A percentile compares a stretch with the other conserved stretches of the same genome.
phyloP scores from a whole-genome alignment of 495 filamentous ascomycete species.

The Hyaloscypha hepaticicola region DNA sequence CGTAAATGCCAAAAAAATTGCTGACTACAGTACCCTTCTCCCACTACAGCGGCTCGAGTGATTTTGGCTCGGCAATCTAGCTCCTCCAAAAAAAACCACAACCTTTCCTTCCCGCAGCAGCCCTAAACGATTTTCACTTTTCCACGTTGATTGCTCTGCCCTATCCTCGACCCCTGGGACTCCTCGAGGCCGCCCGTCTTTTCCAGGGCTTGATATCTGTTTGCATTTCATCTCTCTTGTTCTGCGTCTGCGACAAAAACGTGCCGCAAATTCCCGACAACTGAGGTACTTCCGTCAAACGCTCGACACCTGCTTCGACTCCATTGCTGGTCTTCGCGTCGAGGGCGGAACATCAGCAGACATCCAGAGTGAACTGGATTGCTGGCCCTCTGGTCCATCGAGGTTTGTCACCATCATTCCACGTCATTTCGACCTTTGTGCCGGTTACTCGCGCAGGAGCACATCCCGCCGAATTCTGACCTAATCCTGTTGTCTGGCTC shows the following conservation, averaged over 20 bases:
- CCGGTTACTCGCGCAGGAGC: constrained; percentile 18
- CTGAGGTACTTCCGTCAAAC: constrained; percentile 7
- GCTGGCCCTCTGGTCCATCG: background rate
- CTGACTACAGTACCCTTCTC: too few species aligned
- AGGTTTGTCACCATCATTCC: constrained; percentile 14
- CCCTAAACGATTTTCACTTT: background rate
- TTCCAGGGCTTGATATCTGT: background rate
- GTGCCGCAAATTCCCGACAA: constrained; percentile 11
- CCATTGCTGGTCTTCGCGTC: constrained; percentile 15
- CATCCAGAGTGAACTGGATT: background rate
- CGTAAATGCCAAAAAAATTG: background rate
- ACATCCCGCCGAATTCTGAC: background rate
- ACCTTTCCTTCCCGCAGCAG: background rate
- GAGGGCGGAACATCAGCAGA: constrained; percentile 1
- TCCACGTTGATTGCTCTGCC: background rate
- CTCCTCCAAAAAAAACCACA: background rate
- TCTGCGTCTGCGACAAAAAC: constrained; percentile 9
- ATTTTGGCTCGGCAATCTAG: background rate
- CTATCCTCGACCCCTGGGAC: background rate
- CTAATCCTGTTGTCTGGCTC: background rate
- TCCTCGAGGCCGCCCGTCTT: constrained; percentile 8
- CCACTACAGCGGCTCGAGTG: too few species aligned
- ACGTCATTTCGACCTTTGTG: constrained; percentile 2
- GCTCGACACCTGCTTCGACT: constrained; percentile 1
- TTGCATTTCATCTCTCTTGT: background rate